Percentiles rank a stretch among this genome's conserved stretches.
phyloP scores from a whole-genome alignment of 2,329 filamentous ascomycete species.

The Diaporthe vaccinii region DNA sequence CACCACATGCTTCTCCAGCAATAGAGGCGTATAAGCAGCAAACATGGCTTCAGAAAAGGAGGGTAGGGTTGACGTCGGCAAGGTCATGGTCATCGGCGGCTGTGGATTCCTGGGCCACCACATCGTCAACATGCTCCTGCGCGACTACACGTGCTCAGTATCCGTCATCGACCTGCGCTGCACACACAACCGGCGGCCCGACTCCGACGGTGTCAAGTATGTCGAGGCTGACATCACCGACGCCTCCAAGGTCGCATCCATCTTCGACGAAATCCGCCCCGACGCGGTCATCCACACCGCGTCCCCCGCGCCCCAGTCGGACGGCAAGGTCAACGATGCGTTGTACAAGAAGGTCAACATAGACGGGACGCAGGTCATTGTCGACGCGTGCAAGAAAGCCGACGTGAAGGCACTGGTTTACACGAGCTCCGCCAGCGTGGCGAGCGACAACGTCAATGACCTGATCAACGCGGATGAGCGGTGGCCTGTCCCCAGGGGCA shows the following conservation, averaged over 20 bases:
- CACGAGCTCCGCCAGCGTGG: conserved; percentile 89
- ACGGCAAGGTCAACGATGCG: conserved; percentile 66
- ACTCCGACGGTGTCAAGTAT: conserved; percentile 72
- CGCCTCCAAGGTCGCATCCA: conserved; percentile 67
- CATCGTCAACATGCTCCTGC: conserved; percentile 80
- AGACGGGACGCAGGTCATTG: conserved; percentile 83
- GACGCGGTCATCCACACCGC: conserved; percentile 94
- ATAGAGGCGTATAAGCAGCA: not conserved
- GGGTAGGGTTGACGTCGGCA: conserved; percentile 66
- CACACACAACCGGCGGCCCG: conserved; percentile 74
- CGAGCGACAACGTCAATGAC: conserved; percentile 85
- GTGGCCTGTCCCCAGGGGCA: conserved; percentile 81
- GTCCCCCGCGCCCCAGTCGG: conserved; percentile 72
- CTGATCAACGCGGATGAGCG: conserved; percentile 88
- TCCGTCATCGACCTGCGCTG: conserved; percentile 81
- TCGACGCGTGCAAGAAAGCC: conserved; percentile 78
- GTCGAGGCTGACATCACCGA: conserved; percentile 85
- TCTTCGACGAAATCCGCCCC: conserved; percentile 78
- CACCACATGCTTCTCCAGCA: not conserved
- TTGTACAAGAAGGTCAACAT: conserved; percentile 88
- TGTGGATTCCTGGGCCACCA: conserved; percentile 89
- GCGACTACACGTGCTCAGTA: conserved; percentile 70
- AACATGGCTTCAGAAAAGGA: conserved; percentile 52
- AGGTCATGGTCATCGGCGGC: conserved; percentile 83
- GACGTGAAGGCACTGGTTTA: conserved; percentile 88